These are phyloP conservation scores for Phoma sp. DNA, from an alignment of 2,329 filamentous ascomycete genomes.

Conservation along the genomic window DNA sequence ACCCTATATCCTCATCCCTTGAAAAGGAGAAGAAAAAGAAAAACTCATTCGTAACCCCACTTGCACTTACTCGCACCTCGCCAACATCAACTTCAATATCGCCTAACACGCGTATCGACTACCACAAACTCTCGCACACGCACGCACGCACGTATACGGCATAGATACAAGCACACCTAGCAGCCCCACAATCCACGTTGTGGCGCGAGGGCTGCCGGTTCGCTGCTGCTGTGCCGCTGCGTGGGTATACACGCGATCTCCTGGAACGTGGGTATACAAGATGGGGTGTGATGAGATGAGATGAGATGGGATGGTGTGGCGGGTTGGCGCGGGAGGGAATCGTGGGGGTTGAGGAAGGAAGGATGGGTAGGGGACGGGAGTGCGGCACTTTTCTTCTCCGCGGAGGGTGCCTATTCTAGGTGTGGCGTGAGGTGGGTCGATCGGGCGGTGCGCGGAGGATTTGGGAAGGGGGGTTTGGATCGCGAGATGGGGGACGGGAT, in stretches of 20 bases:
- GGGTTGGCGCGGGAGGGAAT: no score
- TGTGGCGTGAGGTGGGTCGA: neutral
- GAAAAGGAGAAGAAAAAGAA: no score
- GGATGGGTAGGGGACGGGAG: neutral
- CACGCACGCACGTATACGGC: no score
- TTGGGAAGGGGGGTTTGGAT: neutral
- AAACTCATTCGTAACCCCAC: no score
- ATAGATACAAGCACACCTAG: no score
- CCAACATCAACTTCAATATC: no score
- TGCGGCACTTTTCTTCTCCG: neutral
- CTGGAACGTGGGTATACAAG: neutral
- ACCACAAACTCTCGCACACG: no score
- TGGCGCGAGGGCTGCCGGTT: neutral
- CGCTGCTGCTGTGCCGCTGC: neutral
- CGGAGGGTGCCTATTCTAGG: neutral
- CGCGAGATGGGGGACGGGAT: neutral
- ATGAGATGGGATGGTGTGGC: no score
- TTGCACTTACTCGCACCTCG: no score
- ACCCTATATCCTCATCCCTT: neutral
- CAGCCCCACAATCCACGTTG: slow-evolving; percentile 1
- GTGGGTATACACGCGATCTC: no score
- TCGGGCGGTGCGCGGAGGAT: neutral
- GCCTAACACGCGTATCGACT: no score
- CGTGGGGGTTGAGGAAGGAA: neutral
- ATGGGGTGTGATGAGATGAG: neutral